Evolutionary conservation across 495 filamentous ascomycete species (phyloP), one percentile per base, ranked within the genome.

Genomic region (Neurospora pannonica): DNA sequence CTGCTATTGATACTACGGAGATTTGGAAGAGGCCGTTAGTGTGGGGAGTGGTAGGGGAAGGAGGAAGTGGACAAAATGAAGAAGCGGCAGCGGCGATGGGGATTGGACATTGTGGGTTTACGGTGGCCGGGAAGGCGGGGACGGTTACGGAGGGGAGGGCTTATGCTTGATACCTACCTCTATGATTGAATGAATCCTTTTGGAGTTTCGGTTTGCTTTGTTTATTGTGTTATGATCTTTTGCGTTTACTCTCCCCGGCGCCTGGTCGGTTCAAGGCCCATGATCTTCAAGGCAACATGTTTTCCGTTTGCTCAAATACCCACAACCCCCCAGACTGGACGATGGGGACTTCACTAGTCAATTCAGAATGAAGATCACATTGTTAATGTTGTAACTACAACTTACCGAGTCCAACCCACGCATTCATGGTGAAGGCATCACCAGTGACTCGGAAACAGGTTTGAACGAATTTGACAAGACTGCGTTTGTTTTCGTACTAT

Each of bases 1-100:
- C 10, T 60, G 21, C 6, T 24, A 5, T 17, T 17, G 2, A 67
- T 34, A 67, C 15, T 31, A 38, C 7, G 8, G 73, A 70, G 37
- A 37, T 82, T 19, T 82, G 80, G 81, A 71, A 74, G 42, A 72
- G 75, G 31, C 74, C 75, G 19, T 62, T 85, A 4, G 69, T 75
- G 3, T 86, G 85, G 85, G 85, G 84, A 24, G 83, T 85, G 17
- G 79, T 85, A 28, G 78, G 79, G 39, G 79, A 82, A 34, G 82
- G 78, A 62, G 54, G 15, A 67, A 3, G 6, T 4, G 21, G n/a
- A 8, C 48, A 60, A 0, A 60, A 60, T 67, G 54, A 67, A 34
- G 54, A 17, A 6, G 48, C 73, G 79, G 79, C 19, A 3, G 13
- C 38, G 38, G 21, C 10, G 21, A 76, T 80, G 71, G 74, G 78